Evolutionary conservation across 75 land plant genomes (phyloP), one percentile per base, ranked within the genome.

Genomic region (Cunninghamia lanceolata): DNA sequence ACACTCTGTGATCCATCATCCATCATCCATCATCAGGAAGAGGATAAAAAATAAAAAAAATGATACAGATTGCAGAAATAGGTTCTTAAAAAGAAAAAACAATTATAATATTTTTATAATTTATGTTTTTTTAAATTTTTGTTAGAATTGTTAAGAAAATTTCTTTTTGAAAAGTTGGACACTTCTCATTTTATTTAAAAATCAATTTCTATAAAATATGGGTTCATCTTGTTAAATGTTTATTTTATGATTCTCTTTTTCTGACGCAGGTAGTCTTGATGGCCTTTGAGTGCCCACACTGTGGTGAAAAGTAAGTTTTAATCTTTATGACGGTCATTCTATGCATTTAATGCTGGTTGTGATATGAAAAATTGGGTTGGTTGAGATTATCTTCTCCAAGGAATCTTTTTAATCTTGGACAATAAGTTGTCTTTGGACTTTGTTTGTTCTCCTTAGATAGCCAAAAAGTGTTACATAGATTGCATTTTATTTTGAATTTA

Each of bases 231-330:
- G 17, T 14, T 11, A 38, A 73, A 80, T 25, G n/a, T 10, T 40
- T 52, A 53, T 30, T 35, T 83, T 35, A 35, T 52, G 36, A 10
- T 63, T 28, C 46, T 82, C 47, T 25, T 42, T 83, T 63, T 83
- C 3, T 83, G 38, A 83, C 88, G 88, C 91, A 96, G 99, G 88
- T 98, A 36, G 90, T 98, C 56, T 86, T 98, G 84, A 96, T 97
- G 95, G 97, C 99, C 1, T 98, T 98, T 90, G 99, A 94, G 83
- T 98, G 99, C 79, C 94, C 97, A 68, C 96, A 98, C 85, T 98
- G 99, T 88, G 89, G 94, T 52, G 99, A 98, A 88, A 95, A 97
- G 99, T 97, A 90, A 71, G 88, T 28, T 80, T 47, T 52, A 50
- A 35, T 83, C 75, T 39, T n/a, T 25, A 40, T 35, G 19, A 30